Evolutionary conservation across 345 rosid species (phyloP).

Genomic region (Salix viminalis): DNA sequence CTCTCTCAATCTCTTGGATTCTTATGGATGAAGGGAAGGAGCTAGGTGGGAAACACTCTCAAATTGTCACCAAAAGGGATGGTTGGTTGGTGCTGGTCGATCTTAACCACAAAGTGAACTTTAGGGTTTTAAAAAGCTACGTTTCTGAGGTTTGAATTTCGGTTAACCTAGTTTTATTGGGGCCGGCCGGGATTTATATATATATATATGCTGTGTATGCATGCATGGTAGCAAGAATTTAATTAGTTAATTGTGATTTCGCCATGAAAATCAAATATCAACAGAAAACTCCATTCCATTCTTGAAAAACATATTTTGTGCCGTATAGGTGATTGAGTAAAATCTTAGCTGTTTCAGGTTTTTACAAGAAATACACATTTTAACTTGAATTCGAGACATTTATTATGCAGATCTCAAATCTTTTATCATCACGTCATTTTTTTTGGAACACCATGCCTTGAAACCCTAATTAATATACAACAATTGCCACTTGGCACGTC

Average conservation of each 20-base stretch:
- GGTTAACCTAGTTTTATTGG: neutral
- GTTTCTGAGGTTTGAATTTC: neutral
- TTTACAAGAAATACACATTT: fast-evolving
- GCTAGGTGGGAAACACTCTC: slow-evolving; percentile 40
- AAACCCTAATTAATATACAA: neutral
- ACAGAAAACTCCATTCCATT: too few species aligned
- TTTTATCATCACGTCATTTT: too few species aligned
- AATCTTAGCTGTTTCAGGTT: fast-evolving
- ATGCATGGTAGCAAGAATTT: neutral
- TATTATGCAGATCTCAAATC: fast-evolving
- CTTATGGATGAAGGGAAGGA: slow-evolving; percentile 31
- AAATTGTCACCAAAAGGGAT: slow-evolving; percentile 18
- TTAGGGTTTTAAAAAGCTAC: slow-evolving; percentile 1
- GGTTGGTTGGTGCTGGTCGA: slow-evolving; percentile 24
- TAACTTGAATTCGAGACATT: too few species aligned
- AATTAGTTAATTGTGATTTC: neutral
- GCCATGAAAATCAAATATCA: neutral
- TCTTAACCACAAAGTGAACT: neutral
- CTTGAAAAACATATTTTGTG: too few species aligned
- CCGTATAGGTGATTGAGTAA: too few species aligned
- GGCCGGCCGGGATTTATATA: neutral
- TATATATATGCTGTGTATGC: neutral
- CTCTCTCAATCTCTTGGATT: slow-evolving; percentile 23
- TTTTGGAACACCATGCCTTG: neutral
- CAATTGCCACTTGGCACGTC: neutral